These are phyloP conservation scores for Saturnispora bothae DNA, from an alignment of 805 yeast genomes.

Conservation along the genomic window DNA sequence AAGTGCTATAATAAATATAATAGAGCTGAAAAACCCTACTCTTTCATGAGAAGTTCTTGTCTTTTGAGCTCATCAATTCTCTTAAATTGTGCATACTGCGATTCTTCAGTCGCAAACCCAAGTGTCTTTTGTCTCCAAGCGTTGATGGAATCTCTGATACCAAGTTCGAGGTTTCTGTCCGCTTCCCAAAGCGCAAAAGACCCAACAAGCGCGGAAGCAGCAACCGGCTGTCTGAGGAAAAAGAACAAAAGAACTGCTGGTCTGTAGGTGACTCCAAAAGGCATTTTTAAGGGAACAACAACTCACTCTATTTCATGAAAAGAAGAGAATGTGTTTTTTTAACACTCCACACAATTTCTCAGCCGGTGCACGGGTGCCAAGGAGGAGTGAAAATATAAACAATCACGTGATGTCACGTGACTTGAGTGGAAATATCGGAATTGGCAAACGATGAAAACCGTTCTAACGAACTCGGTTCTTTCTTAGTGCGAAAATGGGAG, in stretches of 20 bases:
- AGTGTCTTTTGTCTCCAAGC: conserved; percentile 21
- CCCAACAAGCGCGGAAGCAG: conserved; percentile 25
- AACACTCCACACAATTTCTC: background rate
- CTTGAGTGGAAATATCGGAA: background rate
- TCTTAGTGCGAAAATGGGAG: background rate
- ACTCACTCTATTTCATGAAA: background rate
- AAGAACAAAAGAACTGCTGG: conserved; percentile 29
- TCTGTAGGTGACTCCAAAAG: conserved; percentile 25
- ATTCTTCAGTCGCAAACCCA: conserved; percentile 26
- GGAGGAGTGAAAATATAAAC: too few species aligned
- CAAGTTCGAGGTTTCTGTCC: conserved; percentile 25
- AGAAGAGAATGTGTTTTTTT: too few species aligned
- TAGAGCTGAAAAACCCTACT: background rate
- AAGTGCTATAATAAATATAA: background rate
- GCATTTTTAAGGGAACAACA: conserved; percentile 11
- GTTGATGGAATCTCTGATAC: conserved; percentile 23
- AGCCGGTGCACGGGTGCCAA: conserved; percentile 6
- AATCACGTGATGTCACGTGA: background rate
- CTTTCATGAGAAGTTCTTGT: conserved; percentile 14
- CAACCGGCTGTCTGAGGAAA: conserved; percentile 29
- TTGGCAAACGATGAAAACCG: too few species aligned
- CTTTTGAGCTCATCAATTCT: conserved; percentile 24
- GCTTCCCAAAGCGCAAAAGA: conserved; percentile 29
- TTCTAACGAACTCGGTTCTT: too few species aligned
- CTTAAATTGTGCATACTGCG: conserved; percentile 24